Evolutionary conservation across 2,329 filamentous ascomycete species (phyloP).

Genomic region (Sordariomycetes sp.): DNA sequence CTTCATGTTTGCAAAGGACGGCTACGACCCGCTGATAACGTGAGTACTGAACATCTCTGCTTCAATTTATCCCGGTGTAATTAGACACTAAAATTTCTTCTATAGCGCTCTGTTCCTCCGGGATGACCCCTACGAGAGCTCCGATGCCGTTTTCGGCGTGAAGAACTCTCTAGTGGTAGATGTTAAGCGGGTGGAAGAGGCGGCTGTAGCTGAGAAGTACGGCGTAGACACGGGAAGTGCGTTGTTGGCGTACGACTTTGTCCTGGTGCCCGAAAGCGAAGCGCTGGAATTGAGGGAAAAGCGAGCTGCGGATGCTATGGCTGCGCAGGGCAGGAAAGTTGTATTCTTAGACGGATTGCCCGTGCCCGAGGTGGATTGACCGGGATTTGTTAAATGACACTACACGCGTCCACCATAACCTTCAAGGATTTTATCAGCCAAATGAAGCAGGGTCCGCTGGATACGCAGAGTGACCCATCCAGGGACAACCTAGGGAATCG

Average conservation of each 20-base stretch:
- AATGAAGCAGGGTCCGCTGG: no score
- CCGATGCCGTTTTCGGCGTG: constrained; percentile 78
- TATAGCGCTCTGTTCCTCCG: constrained; percentile 63
- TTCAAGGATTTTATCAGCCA: no score
- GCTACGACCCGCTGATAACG: constrained; percentile 76
- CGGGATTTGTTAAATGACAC: no score
- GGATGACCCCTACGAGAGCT: constrained; percentile 70
- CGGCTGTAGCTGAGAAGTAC: constrained; percentile 19
- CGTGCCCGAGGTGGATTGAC: background rate
- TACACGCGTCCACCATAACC: no score
- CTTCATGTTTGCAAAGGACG: constrained; percentile 77
- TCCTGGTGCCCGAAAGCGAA: background rate
- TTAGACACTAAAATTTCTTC: background rate
- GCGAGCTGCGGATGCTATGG: background rate
- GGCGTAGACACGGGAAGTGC: background rate
- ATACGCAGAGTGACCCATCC: no score
- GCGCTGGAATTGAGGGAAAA: background rate
- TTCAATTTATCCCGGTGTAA: background rate
- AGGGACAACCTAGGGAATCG: no score
- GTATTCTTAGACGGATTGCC: background rate
- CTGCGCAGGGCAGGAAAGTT: background rate
- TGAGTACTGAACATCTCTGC: constrained; percentile 31
- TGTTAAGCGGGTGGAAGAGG: constrained; percentile 35
- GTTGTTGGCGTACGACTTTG: constrained; percentile 6
- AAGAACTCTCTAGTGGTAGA: constrained; percentile 69